These are phyloP conservation scores for Solanum clarkiae DNA, from an alignment of 257 asterid species.

Conservation along the genomic window DNA sequence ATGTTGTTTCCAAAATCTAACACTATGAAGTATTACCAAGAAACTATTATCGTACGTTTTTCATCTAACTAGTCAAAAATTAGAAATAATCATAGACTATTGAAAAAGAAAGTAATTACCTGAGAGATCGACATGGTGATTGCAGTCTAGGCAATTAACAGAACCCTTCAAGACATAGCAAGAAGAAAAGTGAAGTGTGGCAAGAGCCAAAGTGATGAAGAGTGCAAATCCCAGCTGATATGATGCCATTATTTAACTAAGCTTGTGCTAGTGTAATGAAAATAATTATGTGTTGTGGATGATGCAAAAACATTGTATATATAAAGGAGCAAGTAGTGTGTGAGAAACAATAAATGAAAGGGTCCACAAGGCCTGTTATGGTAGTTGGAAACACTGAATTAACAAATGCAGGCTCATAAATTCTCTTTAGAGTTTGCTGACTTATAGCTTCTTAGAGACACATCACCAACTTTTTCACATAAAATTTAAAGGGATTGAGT, in stretches of 20 bases:
- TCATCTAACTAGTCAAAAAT: background rate
- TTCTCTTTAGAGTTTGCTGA: background rate
- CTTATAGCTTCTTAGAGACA: background rate
- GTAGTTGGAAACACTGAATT: background rate
- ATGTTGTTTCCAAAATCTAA: background rate
- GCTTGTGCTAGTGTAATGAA: background rate
- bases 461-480: background rate
- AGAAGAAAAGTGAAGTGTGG: constrained; percentile 8
- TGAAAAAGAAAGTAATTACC: constrained; percentile 18
- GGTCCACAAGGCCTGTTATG: background rate
- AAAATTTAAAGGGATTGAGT: background rate
- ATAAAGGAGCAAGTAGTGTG: background rate
- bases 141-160: constrained; percentile 63
- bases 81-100: background rate
- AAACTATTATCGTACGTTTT: background rate
- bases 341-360: background rate
- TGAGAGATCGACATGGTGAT: constrained; percentile 34
- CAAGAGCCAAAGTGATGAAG: constrained; percentile 30
- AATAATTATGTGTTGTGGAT: background rate
- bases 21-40: background rate
- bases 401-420: background rate
- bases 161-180: constrained; percentile 38
- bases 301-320: background rate
- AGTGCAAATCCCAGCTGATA: constrained; percentile 2
- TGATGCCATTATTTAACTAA: constrained; percentile 32